Evolutionary conservation across 1,284 basidiomycete genomes (phyloP).

Genomic region (Thecaphora thlaspeos): DNA sequence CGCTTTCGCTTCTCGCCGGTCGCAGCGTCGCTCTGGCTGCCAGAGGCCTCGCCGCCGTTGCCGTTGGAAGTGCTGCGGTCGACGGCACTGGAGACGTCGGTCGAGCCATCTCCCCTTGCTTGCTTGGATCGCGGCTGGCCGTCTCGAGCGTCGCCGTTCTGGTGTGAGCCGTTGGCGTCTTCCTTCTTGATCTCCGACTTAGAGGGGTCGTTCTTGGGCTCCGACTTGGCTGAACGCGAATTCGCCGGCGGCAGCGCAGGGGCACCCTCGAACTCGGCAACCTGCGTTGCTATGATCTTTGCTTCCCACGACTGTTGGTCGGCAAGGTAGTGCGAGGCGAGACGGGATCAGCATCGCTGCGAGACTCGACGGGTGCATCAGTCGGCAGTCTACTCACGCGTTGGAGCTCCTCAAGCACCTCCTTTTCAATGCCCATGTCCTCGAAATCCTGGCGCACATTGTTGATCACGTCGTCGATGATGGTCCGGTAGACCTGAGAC

Average conservation of each 20-base stretch:
- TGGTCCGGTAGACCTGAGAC: constrained; percentile 84
- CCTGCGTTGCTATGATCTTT: constrained; percentile 85
- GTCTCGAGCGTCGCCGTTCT: constrained; percentile 10
- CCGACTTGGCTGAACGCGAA: constrained; percentile 25
- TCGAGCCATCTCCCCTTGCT: constrained; percentile 19
- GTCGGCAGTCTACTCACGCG: constrained; percentile 65
- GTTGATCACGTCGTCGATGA: constrained; percentile 94
- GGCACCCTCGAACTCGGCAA: constrained; percentile 82
- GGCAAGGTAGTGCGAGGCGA: constrained; percentile 2
- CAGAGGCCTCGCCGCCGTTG: neutral
- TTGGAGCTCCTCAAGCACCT: constrained; percentile 83
- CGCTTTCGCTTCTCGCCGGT: constrained; percentile 46
- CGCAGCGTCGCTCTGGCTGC: constrained; percentile 3
- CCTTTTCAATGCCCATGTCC: constrained; percentile 90
- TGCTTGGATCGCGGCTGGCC: constrained; percentile 31
- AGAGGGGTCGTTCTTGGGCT: constrained; percentile 16
- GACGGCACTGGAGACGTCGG: constrained; percentile 17
- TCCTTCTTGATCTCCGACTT: constrained; percentile 15
- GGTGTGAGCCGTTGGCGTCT: constrained; percentile 7
- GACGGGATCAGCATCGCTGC: no score
- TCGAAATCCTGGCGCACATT: constrained; percentile 91
- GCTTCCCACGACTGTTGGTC: constrained; percentile 80
- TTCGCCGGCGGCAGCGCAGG: constrained; percentile 32
- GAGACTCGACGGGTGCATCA: no score
- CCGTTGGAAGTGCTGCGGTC: neutral